Evolutionary conservation across 257 asterid species (phyloP).

Genomic region (Thymus quinquecostatus): DNA sequence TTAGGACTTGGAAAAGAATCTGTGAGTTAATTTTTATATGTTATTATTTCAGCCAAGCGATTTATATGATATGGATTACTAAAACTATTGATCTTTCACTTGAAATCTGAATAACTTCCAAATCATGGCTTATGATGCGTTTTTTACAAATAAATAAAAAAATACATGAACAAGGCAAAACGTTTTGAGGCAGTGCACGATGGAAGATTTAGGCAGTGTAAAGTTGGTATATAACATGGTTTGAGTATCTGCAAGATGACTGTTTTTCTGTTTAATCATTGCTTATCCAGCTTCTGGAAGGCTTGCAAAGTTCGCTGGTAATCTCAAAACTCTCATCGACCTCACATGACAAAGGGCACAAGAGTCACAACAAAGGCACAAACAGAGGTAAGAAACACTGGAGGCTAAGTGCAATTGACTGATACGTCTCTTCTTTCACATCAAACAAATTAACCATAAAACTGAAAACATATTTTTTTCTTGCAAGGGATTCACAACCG

Average conservation of each 20-base stretch:
- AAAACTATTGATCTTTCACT: background rate
- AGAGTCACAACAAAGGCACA: constrained; percentile 54
- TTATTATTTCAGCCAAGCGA: background rate
- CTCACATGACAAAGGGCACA: constrained; percentile 71
- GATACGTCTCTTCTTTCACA: background rate
- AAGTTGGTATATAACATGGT: background rate
- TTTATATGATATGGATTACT: background rate
- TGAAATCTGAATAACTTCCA: background rate
- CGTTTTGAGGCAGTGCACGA: background rate
- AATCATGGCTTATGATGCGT: background rate
- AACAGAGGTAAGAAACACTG: constrained; percentile 46
- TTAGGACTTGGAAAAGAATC: background rate
- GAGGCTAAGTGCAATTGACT: background rate
- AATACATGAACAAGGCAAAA: background rate
- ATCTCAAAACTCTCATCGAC: constrained; percentile 67
- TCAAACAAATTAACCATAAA: background rate
- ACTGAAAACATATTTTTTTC: constrained; percentile 18
- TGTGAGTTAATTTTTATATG: background rate
- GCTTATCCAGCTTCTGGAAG: constrained; percentile 81
- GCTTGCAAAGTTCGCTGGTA: constrained; percentile 79
- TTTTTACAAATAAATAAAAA: too few species aligned
- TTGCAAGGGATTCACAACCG: constrained; percentile 45
- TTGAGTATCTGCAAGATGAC: background rate
- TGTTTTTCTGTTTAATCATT: constrained; percentile 22
- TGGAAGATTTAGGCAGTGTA: too few species aligned